A percentile compares a stretch with the other conserved stretches of the same genome.
Conservation (phyloP, 208 protist genomes). For the Vickermania ingenoplastis region DNA sequence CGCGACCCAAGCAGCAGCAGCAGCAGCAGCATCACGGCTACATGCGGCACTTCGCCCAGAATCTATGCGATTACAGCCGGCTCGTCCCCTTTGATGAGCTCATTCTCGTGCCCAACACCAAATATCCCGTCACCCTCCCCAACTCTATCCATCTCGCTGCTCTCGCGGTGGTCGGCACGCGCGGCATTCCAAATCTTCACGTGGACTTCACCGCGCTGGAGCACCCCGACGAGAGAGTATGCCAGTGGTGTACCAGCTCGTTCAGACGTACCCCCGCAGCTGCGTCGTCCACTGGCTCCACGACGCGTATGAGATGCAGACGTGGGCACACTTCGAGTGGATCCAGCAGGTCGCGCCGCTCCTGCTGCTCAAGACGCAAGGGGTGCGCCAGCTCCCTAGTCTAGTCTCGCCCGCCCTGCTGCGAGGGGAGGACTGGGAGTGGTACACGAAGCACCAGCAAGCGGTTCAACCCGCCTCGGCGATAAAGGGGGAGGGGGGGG, state of each 20-base stretch:
- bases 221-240: conserved; percentile 80
- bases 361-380: conserved; percentile 66
- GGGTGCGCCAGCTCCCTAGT: conserved; percentile 26
- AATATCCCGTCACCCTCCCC: conserved; percentile 61
- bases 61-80: conserved; percentile 50
- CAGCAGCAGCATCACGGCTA: conserved; percentile 28
- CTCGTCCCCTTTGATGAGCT: conserved; percentile 76
- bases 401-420: conserved; percentile 16
- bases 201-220: conserved; percentile 85
- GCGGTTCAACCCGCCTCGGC: too few relatives aligned
- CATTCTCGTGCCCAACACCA: conserved; percentile 83
- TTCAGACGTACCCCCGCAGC: conserved; percentile 59
- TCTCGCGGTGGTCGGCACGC: conserved; percentile 58
- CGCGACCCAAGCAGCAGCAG: background rate
- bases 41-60: conserved; percentile 55
- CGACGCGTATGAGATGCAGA: conserved; percentile 83
- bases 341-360: conserved; percentile 59
- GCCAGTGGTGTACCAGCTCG: conserved; percentile 73
- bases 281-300: conserved; percentile 82
- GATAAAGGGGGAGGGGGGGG: too few relatives aligned
- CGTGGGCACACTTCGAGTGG: conserved; percentile 62
- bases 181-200: conserved; percentile 63
- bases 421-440: conserved; percentile 6
- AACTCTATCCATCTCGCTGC: conserved; percentile 80
- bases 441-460: too few relatives aligned